Evolutionary conservation across 805 yeast genomes (phyloP).

Genomic region (Ascoidea tarda): DNA sequence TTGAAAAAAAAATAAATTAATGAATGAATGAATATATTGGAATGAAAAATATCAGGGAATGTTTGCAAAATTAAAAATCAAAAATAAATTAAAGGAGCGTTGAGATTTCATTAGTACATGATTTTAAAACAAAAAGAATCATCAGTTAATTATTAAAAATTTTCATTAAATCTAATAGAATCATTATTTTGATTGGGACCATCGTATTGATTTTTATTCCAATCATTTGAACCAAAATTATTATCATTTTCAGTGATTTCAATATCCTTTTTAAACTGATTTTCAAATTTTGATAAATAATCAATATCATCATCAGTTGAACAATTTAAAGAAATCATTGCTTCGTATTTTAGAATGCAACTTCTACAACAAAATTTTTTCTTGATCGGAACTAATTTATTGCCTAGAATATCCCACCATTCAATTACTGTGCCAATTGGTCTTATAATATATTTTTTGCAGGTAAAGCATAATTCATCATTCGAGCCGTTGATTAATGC

Average conservation of each 20-base stretch:
- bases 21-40: not conserved
- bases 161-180: not conserved
- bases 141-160: not conserved
- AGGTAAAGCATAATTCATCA: constrained; percentile 6
- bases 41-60: too few relatives aligned
- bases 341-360: constrained; percentile 4
- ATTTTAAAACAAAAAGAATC: too few relatives aligned
- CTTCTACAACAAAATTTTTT: constrained; percentile 8
- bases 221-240: not conserved
- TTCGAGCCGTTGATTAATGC: constrained; percentile 1
- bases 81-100: not conserved
- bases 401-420: constrained; percentile 7
- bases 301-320: not conserved
- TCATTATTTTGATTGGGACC: not conserved
- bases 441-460: constrained; percentile 2
- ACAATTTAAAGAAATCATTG: not conserved
- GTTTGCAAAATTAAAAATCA: not conserved
- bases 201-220: not conserved
- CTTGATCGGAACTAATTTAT: constrained; percentile 4
- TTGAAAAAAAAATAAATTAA: too few relatives aligned
- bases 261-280: not conserved
- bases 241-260: not conserved
- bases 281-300: not conserved
- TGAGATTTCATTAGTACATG: too few relatives aligned
- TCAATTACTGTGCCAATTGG: constrained; percentile 6